Percentiles rank a stretch among this genome's conserved stretches.
phyloP scores from a whole-genome alignment of 768 basidiomycete species.

The Boletus tylopilopsis region DNA sequence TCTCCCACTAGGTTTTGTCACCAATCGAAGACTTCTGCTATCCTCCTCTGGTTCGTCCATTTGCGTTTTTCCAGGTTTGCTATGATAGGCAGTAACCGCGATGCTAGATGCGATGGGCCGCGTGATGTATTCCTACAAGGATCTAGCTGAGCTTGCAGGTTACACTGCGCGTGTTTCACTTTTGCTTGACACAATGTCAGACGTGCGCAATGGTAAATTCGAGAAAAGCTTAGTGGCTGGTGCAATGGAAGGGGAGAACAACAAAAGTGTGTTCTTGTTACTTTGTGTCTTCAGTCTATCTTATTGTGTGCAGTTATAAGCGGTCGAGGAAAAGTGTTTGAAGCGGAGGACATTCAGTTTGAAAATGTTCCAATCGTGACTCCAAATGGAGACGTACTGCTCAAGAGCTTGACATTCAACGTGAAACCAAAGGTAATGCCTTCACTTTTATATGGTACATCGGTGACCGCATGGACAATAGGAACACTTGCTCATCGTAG shows the following conservation, averaged over 20 bases:
- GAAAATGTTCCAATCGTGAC: constrained; percentile 94
- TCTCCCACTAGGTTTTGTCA: constrained; percentile 73
- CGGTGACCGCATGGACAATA: constrained; percentile 26
- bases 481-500: constrained; percentile 92
- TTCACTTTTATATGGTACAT: constrained; percentile 1
- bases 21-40: constrained; percentile 85
- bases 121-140: constrained; percentile 97
- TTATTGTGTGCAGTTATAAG: constrained; percentile 56
- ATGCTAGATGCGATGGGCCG: constrained; percentile 84
- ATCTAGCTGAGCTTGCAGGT: constrained; percentile 91
- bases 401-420: constrained; percentile 81
- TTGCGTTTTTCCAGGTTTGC: constrained; percentile 1
- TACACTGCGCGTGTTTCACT: constrained; percentile 90
- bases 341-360: constrained; percentile 88
- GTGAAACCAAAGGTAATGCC: constrained; percentile 75
- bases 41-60: constrained; percentile 70
- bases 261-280: constrained; percentile 51
- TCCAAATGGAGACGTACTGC: constrained; percentile 90
- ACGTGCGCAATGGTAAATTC: constrained; percentile 78
- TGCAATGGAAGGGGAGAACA: constrained; percentile 69
- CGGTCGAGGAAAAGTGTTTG: constrained; percentile 73
- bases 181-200: constrained; percentile 87
- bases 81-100: neutral
- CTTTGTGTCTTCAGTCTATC: neutral
- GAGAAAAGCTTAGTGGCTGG: constrained; percentile 84